Conservation (phyloP, 306 rosid genomes). For the Cicer judaicum region DNA sequence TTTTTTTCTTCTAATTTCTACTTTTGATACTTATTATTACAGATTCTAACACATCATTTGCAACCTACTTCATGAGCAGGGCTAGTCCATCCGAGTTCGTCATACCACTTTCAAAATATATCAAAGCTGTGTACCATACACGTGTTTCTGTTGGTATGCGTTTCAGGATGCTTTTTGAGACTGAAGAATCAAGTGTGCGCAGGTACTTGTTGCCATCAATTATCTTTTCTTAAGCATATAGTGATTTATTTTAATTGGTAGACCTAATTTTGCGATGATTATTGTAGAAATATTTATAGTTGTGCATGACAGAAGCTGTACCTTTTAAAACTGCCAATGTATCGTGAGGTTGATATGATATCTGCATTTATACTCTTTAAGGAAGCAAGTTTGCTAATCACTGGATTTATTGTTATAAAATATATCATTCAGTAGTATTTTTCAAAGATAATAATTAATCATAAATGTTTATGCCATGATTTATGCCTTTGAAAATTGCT, state of each 20-base stretch:
- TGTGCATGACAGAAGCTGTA: neutral
- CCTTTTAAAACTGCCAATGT: constrained; percentile 14
- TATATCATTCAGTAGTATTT: neutral
- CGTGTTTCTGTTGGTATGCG: constrained; percentile 95
- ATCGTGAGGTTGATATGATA: constrained; percentile 1
- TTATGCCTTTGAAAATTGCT: neutral
- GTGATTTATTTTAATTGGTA: neutral
- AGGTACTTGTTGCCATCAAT: constrained; percentile 53
- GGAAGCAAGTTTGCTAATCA: constrained; percentile 26
- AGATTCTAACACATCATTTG: constrained; percentile 36
- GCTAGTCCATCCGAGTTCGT: constrained; percentile 94
- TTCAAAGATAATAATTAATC: neutral
- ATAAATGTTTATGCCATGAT: neutral
- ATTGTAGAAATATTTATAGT: neutral
- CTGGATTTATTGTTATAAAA: neutral
- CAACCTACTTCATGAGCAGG: constrained; percentile 57
- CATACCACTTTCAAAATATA: constrained; percentile 78
- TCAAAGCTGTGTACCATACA: constrained; percentile 87
- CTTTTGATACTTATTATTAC: neutral
- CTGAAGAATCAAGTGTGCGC: constrained; percentile 91
- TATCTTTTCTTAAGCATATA: neutral
- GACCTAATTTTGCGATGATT: neutral
- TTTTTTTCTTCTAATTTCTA: constrained; percentile 35
- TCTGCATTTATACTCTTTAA: constrained; percentile 17
- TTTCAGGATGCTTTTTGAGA: constrained; percentile 89